Conservation (phyloP, 208 protist species). For the Leishmania major region DNA sequence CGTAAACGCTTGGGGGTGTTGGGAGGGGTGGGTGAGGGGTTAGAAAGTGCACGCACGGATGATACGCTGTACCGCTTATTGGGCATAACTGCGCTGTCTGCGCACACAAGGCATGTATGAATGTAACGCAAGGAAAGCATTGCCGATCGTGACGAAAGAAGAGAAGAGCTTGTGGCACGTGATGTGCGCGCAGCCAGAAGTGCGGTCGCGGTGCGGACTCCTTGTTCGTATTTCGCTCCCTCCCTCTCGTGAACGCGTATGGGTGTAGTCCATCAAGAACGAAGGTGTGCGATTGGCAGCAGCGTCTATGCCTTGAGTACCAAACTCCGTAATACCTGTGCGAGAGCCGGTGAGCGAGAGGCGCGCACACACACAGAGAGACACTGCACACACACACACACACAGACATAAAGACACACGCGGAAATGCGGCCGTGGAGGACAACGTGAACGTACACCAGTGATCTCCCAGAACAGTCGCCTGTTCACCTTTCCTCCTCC, state of each 20-base stretch:
- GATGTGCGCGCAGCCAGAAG: background rate
- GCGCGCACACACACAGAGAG: background rate
- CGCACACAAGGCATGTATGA: background rate
- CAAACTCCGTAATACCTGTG: background rate
- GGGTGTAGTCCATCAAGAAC: background rate
- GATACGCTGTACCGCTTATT: background rate
- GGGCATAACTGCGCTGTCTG: background rate
- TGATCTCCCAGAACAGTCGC: background rate
- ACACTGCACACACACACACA: background rate
- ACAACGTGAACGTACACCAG: background rate
- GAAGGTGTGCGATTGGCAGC: background rate
- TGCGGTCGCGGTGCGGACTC: background rate
- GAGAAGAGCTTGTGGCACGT: background rate
- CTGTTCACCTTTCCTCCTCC: background rate
- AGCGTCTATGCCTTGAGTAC: background rate
- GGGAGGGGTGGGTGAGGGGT: background rate
- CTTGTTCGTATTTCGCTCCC: conserved; percentile 7
- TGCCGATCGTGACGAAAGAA: background rate
- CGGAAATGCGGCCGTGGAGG: no score
- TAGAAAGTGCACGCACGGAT: background rate
- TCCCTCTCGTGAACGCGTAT: background rate
- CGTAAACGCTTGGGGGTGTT: background rate
- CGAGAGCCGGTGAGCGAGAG: background rate
- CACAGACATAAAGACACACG: background rate
- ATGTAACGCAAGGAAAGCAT: background rate